Evolutionary conservation across 352 stramenopile species (phyloP).

Genomic region (Aphanomyces invadans): DNA sequence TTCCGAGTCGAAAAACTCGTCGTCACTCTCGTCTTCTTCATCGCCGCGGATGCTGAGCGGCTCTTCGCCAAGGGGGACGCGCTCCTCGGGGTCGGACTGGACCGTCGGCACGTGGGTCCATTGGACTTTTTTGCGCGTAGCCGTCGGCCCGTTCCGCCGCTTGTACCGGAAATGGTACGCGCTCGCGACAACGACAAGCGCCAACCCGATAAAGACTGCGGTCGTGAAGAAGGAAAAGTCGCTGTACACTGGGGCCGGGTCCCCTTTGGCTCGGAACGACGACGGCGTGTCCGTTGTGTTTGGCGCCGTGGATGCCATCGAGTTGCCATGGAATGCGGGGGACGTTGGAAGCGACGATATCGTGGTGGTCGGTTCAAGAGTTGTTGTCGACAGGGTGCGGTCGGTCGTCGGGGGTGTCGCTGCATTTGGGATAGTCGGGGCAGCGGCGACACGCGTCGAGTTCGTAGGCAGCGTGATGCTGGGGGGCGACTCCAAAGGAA

Average conservation of each 20-base stretch:
- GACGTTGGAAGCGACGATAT: neutral
- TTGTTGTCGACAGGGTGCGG: too few species aligned
- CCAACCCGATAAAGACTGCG: neutral
- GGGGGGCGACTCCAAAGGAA: neutral
- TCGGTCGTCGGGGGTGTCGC: neutral
- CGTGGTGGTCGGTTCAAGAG: too few species aligned
- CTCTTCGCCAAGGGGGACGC: constrained; percentile 8
- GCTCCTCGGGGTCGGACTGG: constrained; percentile 4
- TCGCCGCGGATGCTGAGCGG: neutral
- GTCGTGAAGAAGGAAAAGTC: neutral
- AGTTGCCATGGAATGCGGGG: too few species aligned
- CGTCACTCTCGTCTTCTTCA: constrained; percentile 14
- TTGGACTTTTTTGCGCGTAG: neutral
- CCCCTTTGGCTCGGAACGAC: neutral
- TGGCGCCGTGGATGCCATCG: too few species aligned
- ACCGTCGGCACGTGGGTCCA: neutral
- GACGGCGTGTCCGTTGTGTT: neutral
- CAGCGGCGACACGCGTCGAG: neutral
- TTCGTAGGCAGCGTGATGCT: neutral
- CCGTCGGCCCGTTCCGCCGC: neutral
- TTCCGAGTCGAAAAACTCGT: constrained; percentile 26
- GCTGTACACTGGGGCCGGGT: neutral
- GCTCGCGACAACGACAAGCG: neutral
- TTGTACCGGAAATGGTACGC: neutral
- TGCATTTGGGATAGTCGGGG: neutral